Evolutionary conservation across 148 eudicot genomes (phyloP).

Genomic region (Vaccinium darrowii): DNA sequence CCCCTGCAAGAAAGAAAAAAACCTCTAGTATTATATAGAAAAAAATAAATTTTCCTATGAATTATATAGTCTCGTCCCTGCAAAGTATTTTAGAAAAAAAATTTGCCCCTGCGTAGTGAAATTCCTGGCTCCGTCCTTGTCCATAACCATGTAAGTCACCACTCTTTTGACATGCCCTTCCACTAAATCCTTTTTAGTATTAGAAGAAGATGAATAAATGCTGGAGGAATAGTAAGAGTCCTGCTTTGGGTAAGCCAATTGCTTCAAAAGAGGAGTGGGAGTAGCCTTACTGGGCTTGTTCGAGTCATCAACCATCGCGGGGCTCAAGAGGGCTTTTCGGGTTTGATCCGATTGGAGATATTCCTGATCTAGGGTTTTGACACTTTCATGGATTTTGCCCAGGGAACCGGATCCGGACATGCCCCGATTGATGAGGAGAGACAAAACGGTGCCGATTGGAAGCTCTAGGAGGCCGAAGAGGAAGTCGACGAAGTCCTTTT

Average conservation of each 20-base stretch:
- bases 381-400: not conserved
- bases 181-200: not conserved
- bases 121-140: no score
- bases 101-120: no score
- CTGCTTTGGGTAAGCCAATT: not conserved
- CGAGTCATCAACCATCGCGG: not conserved
- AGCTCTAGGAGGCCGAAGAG: conserved; percentile 25
- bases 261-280: conserved; percentile 1
- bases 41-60: no score
- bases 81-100: no score
- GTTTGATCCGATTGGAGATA: not conserved
- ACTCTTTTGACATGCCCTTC: conserved; percentile 1
- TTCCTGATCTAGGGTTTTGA: not conserved
- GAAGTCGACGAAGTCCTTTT: conserved; percentile 35
- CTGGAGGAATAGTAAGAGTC: not conserved
- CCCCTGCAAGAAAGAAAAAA: no score
- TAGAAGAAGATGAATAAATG: not conserved
- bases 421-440: not conserved
- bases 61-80: no score
- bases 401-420: not conserved
- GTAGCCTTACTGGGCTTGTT: no score
- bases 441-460: conserved; percentile 18
- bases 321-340: not conserved
- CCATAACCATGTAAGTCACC: conserved; percentile 18
- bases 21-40: no score